Conservation (phyloP, 305 asterid genomes). For the Rubia tinctorum region DNA sequence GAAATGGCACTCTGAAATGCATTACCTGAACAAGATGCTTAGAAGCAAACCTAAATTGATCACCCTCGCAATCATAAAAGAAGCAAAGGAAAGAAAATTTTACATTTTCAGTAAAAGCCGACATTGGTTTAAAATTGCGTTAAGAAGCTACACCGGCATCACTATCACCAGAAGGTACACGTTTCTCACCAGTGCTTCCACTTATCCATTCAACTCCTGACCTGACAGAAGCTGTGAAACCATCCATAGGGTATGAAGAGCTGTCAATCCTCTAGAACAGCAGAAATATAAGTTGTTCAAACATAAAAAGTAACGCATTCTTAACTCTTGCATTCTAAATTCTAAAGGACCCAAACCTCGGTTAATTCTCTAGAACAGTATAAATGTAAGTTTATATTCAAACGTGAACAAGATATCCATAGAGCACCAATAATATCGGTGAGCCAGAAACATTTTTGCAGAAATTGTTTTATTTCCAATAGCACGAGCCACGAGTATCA, state of each 20-base stretch:
- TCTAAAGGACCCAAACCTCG: slow-evolving; percentile 15
- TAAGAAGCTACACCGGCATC: slow-evolving; percentile 37
- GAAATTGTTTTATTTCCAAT: too few species aligned
- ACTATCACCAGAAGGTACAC: slow-evolving; percentile 52
- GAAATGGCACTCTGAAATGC: slow-evolving; percentile 4
- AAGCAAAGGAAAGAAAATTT: slow-evolving; percentile 89
- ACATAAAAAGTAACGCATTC: not conserved
- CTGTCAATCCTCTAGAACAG: slow-evolving; percentile 66
- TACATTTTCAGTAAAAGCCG: slow-evolving; percentile 42
- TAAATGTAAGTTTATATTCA: not conserved
- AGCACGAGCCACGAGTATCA: too few species aligned
- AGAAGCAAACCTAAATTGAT: slow-evolving; percentile 86
- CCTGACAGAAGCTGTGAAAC: too few species aligned
- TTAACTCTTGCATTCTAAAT: not conserved
- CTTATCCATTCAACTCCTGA: slow-evolving; percentile 85
- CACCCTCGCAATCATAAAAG: slow-evolving; percentile 97
- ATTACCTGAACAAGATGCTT: slow-evolving; percentile 94
- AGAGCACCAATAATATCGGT: too few species aligned
- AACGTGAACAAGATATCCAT: not conserved
- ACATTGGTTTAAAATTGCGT: slow-evolving; percentile 29
- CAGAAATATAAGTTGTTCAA: not conserved
- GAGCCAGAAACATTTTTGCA: too few species aligned
- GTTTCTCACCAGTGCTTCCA: slow-evolving; percentile 41
- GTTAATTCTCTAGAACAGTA: slow-evolving; percentile 56
- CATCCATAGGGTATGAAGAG: too few species aligned